Conservation (phyloP, 2,329 filamentous ascomycete species). For the Aspergillus sergii region DNA sequence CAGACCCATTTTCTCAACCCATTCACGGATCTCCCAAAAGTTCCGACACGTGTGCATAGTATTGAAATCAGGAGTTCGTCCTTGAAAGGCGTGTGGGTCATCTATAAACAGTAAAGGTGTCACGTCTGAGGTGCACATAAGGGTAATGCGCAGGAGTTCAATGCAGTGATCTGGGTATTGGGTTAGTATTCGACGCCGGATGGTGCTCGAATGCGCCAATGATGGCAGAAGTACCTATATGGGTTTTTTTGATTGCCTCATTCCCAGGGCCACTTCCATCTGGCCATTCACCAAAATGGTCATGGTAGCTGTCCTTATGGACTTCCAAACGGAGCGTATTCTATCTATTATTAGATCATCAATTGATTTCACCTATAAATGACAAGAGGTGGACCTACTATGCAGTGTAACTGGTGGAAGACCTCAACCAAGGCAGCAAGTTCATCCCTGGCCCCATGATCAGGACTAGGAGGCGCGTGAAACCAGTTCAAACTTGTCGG, state of each 20-base stretch:
- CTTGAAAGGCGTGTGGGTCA: neutral
- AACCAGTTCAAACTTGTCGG: neutral
- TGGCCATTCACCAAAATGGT: neutral
- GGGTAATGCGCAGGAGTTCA: neutral
- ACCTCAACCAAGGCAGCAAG: neutral
- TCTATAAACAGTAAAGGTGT: neutral
- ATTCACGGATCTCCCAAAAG: neutral
- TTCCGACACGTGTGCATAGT: neutral
- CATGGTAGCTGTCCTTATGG: neutral
- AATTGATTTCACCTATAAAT: no score
- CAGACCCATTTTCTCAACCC: neutral
- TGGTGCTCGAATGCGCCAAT: neutral
- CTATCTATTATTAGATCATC: neutral
- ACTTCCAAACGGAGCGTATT: neutral
- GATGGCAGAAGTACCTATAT: neutral
- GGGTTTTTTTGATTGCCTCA: neutral
- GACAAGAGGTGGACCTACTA: neutral
- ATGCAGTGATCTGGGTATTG: neutral
- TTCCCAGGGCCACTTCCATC: neutral
- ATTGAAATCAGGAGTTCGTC: neutral
- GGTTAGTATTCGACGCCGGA: neutral
- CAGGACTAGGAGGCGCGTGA: neutral
- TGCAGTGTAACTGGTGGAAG: neutral
- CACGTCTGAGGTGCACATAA: neutral
- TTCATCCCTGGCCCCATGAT: neutral